A percentile compares a stretch with the other conserved stretches of the same genome.
phyloP scores from a whole-genome alignment of 1,284 basidiomycete species.

The Tilletia caries region DNA sequence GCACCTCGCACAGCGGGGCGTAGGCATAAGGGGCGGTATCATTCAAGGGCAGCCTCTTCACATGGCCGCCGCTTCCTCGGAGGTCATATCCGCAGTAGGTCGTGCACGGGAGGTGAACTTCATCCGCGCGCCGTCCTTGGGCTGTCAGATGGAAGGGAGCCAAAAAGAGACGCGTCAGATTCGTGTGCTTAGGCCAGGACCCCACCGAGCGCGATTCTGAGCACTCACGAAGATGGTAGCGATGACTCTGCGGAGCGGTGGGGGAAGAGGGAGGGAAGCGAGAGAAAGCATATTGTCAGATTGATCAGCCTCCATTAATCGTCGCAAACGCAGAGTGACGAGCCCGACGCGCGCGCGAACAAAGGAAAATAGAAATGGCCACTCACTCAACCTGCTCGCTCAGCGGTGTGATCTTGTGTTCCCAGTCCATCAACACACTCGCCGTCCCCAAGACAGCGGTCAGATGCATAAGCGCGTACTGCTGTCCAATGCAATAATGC shows the following conservation, averaged over 20 bases:
- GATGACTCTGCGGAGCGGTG: constrained; percentile 48
- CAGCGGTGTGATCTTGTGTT: constrained; percentile 75
- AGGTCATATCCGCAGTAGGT: constrained; percentile 34
- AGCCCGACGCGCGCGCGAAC: constrained; percentile 33
- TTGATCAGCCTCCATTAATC: neutral
- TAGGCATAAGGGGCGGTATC: too few species aligned
- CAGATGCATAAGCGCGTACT: constrained; percentile 91
- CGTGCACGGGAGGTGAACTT: constrained; percentile 60
- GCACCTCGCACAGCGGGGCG: too few species aligned
- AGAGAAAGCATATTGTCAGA: neutral
- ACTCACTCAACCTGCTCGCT: constrained; percentile 72
- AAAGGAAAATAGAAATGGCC: neutral
- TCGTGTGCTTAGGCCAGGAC: too few species aligned
- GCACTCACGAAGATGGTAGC: constrained; percentile 64
- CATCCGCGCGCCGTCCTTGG: constrained; percentile 81
- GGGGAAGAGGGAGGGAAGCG: constrained; percentile 9
- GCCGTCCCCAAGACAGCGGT: constrained; percentile 82
- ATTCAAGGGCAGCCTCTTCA: too few species aligned
- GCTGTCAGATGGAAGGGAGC: constrained; percentile 51
- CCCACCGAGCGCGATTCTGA: neutral
- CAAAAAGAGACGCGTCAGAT: neutral
- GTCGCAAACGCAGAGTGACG: neutral
- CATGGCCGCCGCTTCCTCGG: constrained; percentile 40
- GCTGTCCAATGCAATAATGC: constrained; percentile 75
- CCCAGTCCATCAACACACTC: constrained; percentile 76